Evolutionary conservation across 352 stramenopile species (phyloP).

Genomic region (Globisporangium emineosum): DNA sequence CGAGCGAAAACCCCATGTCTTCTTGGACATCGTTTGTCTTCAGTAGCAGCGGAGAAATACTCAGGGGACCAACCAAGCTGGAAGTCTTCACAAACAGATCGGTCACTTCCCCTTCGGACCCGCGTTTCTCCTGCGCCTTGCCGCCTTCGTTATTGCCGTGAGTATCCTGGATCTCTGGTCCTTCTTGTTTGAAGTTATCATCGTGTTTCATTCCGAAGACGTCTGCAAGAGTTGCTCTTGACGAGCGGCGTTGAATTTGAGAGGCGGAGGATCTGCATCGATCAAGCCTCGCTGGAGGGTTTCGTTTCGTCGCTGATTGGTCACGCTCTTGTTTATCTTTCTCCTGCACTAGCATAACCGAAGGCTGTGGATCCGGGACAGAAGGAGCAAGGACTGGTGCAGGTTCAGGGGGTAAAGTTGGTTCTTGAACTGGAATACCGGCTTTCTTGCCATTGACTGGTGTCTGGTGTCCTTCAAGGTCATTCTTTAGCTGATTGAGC

Average conservation of each 20-base stretch:
- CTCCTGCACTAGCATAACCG: background rate
- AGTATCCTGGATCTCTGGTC: background rate
- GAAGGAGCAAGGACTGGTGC: background rate
- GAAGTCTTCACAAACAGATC: background rate
- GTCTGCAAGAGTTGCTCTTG: slow-evolving; percentile 2
- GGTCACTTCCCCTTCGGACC: background rate
- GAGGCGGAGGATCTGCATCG: slow-evolving; percentile 1
- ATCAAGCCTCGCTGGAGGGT: background rate
- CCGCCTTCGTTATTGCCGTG: background rate
- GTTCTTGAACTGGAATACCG: background rate
- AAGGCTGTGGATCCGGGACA: background rate
- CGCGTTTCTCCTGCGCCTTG: background rate
- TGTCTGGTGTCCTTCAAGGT: background rate
- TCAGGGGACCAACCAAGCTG: background rate
- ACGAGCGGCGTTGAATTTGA: background rate
- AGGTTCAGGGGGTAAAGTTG: background rate
- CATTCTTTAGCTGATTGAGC: slow-evolving; percentile 6
- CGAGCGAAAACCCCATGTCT: slow-evolving; percentile 17
- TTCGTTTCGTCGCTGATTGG: background rate
- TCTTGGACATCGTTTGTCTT: background rate
- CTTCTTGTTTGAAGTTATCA: slow-evolving; percentile 6
- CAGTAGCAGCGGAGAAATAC: background rate
- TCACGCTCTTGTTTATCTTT: background rate
- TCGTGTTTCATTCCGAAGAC: slow-evolving; percentile 1
- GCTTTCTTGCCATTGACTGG: background rate